Evolutionary conservation across 140 eudicot species (phyloP).

Genomic region (Artemisia princeps): DNA sequence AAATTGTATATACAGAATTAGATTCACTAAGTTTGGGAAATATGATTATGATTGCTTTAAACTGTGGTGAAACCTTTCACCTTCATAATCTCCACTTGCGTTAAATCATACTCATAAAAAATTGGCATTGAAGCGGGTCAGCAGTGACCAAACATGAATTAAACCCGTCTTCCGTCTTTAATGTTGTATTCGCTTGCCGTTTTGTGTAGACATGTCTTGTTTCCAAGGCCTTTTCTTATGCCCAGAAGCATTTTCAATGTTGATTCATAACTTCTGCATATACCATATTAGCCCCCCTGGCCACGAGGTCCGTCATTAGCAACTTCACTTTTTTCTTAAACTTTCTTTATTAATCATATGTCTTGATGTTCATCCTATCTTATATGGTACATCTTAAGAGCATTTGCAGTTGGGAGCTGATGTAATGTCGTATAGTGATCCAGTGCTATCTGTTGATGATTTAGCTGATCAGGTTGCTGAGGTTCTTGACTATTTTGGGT

Average conservation of each 20-base stretch:
- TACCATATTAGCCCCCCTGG: conserved; percentile 92
- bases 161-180: background rate
- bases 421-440: conserved; percentile 42
- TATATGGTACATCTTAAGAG: conserved; percentile 41
- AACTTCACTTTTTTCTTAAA: conserved; percentile 3
- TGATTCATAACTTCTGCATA: conserved; percentile 83
- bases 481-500: conserved; percentile 80
- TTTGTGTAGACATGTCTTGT: conserved; percentile 64
- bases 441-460: conserved; percentile 59
- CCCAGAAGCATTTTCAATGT: conserved; percentile 82
- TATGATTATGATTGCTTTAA: conserved; percentile 16
- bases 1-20: background rate
- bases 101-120: background rate
- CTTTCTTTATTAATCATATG: conserved; percentile 2
- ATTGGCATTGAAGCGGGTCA: conserved; percentile 7
- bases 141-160: background rate
- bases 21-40: background rate
- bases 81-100: background rate
- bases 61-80: background rate
- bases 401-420: conserved; percentile 80
- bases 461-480: conserved; percentile 90
- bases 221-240: conserved; percentile 85
- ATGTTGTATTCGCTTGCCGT: conserved; percentile 9
- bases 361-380: conserved; percentile 22
- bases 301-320: conserved; percentile 68